Evolutionary conservation across 495 filamentous ascomycete species (phyloP).

Genomic region (Lophiostoma macrostomum): DNA sequence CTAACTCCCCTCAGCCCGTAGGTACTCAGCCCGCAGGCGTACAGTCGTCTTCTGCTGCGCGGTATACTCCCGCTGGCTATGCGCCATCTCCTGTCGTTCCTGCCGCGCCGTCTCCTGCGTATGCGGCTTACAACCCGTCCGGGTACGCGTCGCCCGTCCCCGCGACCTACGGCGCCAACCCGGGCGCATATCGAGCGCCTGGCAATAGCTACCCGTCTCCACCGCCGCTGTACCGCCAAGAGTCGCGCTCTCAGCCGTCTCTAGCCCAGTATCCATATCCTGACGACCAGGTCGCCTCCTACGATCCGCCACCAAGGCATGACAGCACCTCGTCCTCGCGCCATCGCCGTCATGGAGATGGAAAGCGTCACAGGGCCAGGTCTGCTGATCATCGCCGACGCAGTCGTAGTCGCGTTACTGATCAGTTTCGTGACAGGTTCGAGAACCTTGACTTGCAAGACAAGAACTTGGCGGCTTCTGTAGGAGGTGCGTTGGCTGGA

Average conservation of each 20-base stretch:
- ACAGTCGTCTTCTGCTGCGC: conserved; percentile 13
- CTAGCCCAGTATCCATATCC: conserved; percentile 16
- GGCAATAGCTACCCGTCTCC: conserved; percentile 20
- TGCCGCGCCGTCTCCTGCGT: conserved; percentile 6
- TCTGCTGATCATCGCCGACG: conserved; percentile 27
- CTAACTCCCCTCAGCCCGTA: conserved; percentile 29
- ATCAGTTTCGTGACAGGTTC: conserved; percentile 30
- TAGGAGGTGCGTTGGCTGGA: conserved; percentile 33
- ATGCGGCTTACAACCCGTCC: conserved; percentile 20
- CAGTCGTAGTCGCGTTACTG: conserved; percentile 29
- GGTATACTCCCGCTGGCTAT: conserved; percentile 25
- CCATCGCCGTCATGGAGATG: conserved; percentile 20
- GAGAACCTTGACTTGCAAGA: conserved; percentile 25
- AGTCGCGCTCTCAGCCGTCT: conserved; percentile 29
- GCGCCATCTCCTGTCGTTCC: conserved; percentile 8
- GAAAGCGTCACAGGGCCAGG: conserved; percentile 26
- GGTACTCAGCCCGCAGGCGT: neutral
- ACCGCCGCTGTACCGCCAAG: conserved; percentile 32
- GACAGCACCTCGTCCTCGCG: conserved; percentile 22
- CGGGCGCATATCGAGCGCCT: no score
- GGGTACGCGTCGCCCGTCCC: conserved; percentile 17
- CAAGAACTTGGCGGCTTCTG: conserved; percentile 27
- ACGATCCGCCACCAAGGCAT: conserved; percentile 8
- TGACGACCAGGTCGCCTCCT: neutral
- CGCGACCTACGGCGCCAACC: neutral